Evolutionary conservation across 192 early-diverging fungal genomes (phyloP).

Genomic region (Helicostylum pulchrum): DNA sequence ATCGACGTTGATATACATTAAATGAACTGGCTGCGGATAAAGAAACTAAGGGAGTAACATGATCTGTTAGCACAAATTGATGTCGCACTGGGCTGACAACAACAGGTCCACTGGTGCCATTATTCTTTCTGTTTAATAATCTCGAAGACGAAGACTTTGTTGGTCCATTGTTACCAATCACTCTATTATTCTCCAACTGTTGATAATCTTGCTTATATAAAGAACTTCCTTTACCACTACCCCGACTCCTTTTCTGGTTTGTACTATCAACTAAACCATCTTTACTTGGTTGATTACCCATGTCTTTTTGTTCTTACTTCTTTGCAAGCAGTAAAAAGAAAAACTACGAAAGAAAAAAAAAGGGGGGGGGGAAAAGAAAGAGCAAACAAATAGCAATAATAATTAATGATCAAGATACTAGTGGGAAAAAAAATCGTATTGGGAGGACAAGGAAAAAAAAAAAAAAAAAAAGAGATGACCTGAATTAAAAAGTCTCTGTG

Average conservation of each 20-base stretch:
- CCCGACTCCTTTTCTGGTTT: background rate
- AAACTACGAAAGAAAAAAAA: background rate
- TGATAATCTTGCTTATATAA: background rate
- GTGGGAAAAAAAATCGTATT: background rate
- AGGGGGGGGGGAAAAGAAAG: background rate
- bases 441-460: background rate
- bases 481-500: no score
- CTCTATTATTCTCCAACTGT: no score
- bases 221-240: background rate
- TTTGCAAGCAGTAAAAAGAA: background rate
- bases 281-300: constrained; percentile 22
- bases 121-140: no score
- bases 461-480: background rate
- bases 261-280: constrained; percentile 2
- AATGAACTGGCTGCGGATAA: background rate
- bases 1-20: background rate
- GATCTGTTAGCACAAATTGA: constrained; percentile 9
- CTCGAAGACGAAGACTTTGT: no score
- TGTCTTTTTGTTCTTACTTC: background rate
- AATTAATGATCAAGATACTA: background rate
- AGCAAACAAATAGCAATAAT: background rate
- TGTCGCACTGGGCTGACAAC: constrained; percentile 11
- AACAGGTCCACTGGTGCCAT: background rate
- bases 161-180: no score
- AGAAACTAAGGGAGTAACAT: background rate